A percentile compares a stretch with the other conserved stretches of the same genome.
Conservation (phyloP, 768 basidiomycete species). For the Tylopilus subfusipes region DNA sequence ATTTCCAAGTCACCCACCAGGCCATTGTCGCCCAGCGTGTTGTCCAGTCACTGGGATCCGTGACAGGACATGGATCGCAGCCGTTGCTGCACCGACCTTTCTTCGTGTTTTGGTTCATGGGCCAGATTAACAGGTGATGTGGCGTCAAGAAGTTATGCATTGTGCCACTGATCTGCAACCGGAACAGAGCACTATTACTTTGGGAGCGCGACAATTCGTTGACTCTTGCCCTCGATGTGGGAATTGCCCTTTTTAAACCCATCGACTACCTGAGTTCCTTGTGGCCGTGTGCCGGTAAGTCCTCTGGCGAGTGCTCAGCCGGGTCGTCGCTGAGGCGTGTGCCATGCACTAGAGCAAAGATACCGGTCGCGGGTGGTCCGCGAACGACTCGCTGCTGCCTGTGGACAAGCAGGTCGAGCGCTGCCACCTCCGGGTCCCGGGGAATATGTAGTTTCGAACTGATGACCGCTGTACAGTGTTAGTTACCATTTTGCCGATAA, state of each 20-base stretch:
- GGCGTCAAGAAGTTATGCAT: not conserved
- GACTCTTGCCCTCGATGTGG: conserved; percentile 58
- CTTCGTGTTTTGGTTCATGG: conserved; percentile 75
- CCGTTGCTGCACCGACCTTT: conserved; percentile 57
- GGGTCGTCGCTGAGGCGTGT: conserved; percentile 5
- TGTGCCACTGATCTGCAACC: conserved; percentile 11
- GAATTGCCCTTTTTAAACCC: conserved; percentile 55
- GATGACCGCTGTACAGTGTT: not conserved
- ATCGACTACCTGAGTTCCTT: conserved; percentile 58
- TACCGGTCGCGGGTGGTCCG: conserved; percentile 45
- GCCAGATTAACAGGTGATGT: conserved; percentile 55
- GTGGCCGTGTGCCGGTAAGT: conserved; percentile 63
- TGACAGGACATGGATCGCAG: conserved; percentile 51
- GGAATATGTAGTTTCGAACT: conserved; percentile 1
- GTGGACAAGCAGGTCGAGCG: conserved; percentile 44
- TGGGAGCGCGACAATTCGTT: conserved; percentile 61
- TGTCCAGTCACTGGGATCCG: conserved; percentile 54
- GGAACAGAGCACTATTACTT: conserved; percentile 48
- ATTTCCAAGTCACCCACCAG: conserved; percentile 56
- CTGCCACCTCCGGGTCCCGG: conserved; percentile 36
- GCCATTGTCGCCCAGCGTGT: conserved; percentile 55
- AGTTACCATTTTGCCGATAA: conserved; percentile 10
- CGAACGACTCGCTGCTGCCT: conserved; percentile 44
- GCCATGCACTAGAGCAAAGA: conserved; percentile 44
- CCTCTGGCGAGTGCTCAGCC: not conserved